Base-by-base conservation (phyloP, 352 stramenopile genomes). In the Pythium oligandrum region DNA sequence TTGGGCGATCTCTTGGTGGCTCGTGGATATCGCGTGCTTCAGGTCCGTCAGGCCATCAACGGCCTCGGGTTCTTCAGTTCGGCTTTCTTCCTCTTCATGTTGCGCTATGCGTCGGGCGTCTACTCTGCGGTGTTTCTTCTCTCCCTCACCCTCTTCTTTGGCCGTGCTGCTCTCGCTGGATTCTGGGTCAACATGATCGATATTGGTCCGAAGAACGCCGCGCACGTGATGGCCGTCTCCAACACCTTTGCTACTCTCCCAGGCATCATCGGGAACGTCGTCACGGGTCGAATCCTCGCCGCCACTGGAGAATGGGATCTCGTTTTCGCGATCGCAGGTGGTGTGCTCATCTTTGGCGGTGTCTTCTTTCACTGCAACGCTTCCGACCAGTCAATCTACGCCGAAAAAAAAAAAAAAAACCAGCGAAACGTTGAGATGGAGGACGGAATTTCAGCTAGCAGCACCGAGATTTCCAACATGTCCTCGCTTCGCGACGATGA, bases 121-220 rank as follows among this genome's bases (percentile, higher is more conserved):
- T 54, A 75, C 0, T 61, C 59, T 31, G 85, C 85, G 10, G 71
- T 93, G 9, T 66, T 64, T 2, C 68, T 95, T 39, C 63, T 95
- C 40, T 93, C 70, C 32, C 48, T 90, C 35, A 89, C 83, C 40
- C 68, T 95, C 10, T 92, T 93, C 59, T 76, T 84, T 26, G 79
- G 72, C 51, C 85, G 85, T 39, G 77, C 78, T 7, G 71, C 83
- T 7, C 83, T 88, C 58, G 79, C 78, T 42, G 85, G 85, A 12
- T 95, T 88, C 64, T 95, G 83, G 83, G 81, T 95, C 55, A 95
- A 95, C 61, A 95, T 95, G 85, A 91, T 95, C 52, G 85, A 95
- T 69, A 83, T 95, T 48, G 83, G 68, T 0, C 79, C 83, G 10
- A 73, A 80, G 44, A 77, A 93, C 60, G 85, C 85, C 3, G 85